Base-by-base conservation (phyloP, 495 filamentous ascomycete genomes). In the Pseudotulostoma volvatum region DNA sequence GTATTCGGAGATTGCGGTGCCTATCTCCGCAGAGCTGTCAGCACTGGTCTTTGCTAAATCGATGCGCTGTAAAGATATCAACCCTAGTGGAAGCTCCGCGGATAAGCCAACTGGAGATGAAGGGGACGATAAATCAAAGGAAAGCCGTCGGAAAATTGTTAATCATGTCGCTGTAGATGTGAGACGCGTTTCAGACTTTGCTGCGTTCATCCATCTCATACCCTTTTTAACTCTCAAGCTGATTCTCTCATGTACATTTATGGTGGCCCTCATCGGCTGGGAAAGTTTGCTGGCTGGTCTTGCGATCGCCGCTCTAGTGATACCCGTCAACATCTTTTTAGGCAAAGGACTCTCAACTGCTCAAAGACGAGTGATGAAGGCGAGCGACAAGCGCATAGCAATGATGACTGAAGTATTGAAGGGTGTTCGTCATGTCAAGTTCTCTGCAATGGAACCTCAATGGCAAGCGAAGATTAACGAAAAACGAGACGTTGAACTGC, bases 381-480 rank as follows among this genome's bases (percentile, higher is more conserved):
- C 76, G 8, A 66, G 82, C 39, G 84, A 93, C 53, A 62, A 72
- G 33, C 88, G 88, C 49, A 73, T 86, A 66, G 75, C 68, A 0
- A 67, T 86, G 1, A 68, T 93, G 9, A 82, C 80, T 0, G 84
- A 93, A 52, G 83, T 80, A 1, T 58, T 93, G 0, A 76, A 82
- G 44, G 84, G 78, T 35, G 88, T 93, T 39, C 70, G 84, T 4
- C 84, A 92, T 50, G 83, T 93, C 52, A 93, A 93, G 46, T 87
- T 93, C 46, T 81, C 81, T 0, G 84, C 83, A 7, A 54, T 84
- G n/a, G 84, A 93, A 50, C 53, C 61, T 11, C 73, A 81, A 43
- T 93, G 84, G 84, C 71, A 87, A 54, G 57, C 66, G n/a, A 77
- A 74, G 39, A 84, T 93, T 38, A 51, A 59, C n/a, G 61, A 63